Base-by-base conservation (phyloP, 768 basidiomycete genomes). In the Lepiota venenata region DNA sequence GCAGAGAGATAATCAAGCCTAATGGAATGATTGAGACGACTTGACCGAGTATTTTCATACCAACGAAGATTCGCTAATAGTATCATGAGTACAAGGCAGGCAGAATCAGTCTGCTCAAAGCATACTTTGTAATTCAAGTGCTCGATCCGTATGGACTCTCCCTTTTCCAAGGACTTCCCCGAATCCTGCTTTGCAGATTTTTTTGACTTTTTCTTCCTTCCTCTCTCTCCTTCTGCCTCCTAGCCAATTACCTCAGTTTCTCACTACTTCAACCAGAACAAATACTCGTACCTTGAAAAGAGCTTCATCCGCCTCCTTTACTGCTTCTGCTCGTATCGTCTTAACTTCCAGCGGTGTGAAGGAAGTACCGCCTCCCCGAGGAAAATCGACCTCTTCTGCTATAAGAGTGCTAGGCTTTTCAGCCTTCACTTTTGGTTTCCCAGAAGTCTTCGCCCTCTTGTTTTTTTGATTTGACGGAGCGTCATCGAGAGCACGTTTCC, bases 261-360 rank as follows among this genome's bases (percentile, higher is more conserved):
- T 39, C 44, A 48, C 40, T 25, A 6, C 27, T 38, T 43, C 25
- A 18, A 18, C 12, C 7, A 47, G 35, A 32, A 57, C 11, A 65
- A 18, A 43, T 4, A 18, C 35, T 55, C 80, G 45, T 56, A 86
- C 89, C 71, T 81, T 70, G 63, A 92, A 88, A 2, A 93, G 71
- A 58, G 93, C 91, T 32, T 81, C 80, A 62, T 94, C 82, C 0
- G 91, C 93, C 66, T 97, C 94, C 64, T 84, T 84, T 8, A 82
- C 73, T 4, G 85, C 96, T 67, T 98, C 96, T 20, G 88, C 84
- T 48, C 87, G 82, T 35, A 92, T 82, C 50, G 85, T 74, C 69
- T 95, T 94, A 50, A 93, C 86, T 68, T 99, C 95, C 6, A 92
- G 72, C 29, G 93, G 87, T 16, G 95, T 97, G 61, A 96, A 80